Evolutionary conservation across 2,329 filamentous ascomycete genomes (phyloP).

Genomic region (Sodiomyces alkalinus): DNA sequence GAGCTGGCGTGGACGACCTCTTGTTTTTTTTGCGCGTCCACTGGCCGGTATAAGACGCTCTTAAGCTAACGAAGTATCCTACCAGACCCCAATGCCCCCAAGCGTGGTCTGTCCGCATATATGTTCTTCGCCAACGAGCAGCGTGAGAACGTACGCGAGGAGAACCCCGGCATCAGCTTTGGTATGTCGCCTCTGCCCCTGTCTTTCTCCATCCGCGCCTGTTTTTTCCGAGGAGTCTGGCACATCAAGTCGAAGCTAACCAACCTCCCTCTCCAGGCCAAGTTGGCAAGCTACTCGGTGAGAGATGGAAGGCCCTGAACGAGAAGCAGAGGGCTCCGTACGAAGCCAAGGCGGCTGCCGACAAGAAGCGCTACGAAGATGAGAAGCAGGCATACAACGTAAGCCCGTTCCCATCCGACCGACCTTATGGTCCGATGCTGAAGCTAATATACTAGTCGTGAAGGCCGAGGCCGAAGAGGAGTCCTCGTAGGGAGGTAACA

Average conservation of each 20-base stretch:
- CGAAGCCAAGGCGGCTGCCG: constrained; percentile 86
- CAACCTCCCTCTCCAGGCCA: too few relatives aligned
- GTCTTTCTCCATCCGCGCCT: too few relatives aligned
- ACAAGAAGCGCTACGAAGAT: constrained; percentile 99
- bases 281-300: constrained; percentile 94
- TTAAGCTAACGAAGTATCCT: constrained; percentile 4
- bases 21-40: background rate
- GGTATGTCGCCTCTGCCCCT: too few relatives aligned
- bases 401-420: constrained; percentile 27
- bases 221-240: constrained; percentile 12
- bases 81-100: constrained; percentile 88
- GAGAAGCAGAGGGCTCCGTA: constrained; percentile 90
- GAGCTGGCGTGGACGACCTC: too few relatives aligned
- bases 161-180: constrained; percentile 96
- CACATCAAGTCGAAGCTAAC: constrained; percentile 26
- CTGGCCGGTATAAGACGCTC: background rate
- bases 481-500: constrained; percentile 25
- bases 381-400: constrained; percentile 93
- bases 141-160: constrained; percentile 93
- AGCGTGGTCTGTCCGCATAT: constrained; percentile 98
- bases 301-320: constrained; percentile 94
- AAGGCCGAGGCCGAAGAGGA: constrained; percentile 43
- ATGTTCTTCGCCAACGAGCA: constrained; percentile 99
- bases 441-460: constrained; percentile 14
- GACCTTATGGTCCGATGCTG: constrained; percentile 2